Evolutionary conservation across 2,329 filamentous ascomycete genomes (phyloP).

Genomic region (Diplodia intermedia): DNA sequence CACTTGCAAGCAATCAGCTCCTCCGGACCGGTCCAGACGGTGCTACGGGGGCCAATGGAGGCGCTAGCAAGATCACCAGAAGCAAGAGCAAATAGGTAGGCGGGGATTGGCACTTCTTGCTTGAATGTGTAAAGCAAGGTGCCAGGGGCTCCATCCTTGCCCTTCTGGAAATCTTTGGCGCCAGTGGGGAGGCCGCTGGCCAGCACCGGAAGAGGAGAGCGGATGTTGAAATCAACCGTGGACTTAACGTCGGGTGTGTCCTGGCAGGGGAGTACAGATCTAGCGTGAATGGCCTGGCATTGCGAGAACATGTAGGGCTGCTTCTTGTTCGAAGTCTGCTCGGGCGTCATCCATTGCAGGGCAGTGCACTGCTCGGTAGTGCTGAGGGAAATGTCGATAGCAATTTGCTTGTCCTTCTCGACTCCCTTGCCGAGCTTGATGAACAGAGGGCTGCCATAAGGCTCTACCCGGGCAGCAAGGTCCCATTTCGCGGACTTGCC

Average conservation of each 20-base stretch:
- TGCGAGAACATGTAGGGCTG: slow-evolving; percentile 98
- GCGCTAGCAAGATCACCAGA: slow-evolving; percentile 82
- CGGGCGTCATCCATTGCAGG: slow-evolving; percentile 91
- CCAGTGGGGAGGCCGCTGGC: slow-evolving; percentile 78
- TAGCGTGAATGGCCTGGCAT: slow-evolving; percentile 94
- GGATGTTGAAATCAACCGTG: slow-evolving; percentile 89
- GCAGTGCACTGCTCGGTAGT: slow-evolving; percentile 91
- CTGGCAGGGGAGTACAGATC: slow-evolving; percentile 94
- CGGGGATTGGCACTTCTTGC: slow-evolving; percentile 90
- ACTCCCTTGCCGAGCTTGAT: slow-evolving; percentile 60
- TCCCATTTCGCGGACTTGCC: slow-evolving; percentile 71
- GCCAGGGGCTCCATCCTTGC: slow-evolving; percentile 60
- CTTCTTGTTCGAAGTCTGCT: slow-evolving; percentile 93
- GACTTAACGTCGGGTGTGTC: slow-evolving; percentile 97
- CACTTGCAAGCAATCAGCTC: slow-evolving; percentile 83
- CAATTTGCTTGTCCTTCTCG: slow-evolving; percentile 55
- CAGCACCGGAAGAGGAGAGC: slow-evolving; percentile 86
- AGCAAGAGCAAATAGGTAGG: slow-evolving; percentile 93
- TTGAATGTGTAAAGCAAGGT: slow-evolving; percentile 80
- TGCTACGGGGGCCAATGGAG: slow-evolving; percentile 83
- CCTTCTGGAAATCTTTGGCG: slow-evolving; percentile 58
- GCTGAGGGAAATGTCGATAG: slow-evolving; percentile 69
- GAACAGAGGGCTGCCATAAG: slow-evolving; percentile 75
- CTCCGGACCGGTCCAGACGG: slow-evolving; percentile 86
- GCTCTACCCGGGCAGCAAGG: slow-evolving; percentile 72